Conservation (phyloP, 768 basidiomycete genomes). For the Cystoderma amianthinum region DNA sequence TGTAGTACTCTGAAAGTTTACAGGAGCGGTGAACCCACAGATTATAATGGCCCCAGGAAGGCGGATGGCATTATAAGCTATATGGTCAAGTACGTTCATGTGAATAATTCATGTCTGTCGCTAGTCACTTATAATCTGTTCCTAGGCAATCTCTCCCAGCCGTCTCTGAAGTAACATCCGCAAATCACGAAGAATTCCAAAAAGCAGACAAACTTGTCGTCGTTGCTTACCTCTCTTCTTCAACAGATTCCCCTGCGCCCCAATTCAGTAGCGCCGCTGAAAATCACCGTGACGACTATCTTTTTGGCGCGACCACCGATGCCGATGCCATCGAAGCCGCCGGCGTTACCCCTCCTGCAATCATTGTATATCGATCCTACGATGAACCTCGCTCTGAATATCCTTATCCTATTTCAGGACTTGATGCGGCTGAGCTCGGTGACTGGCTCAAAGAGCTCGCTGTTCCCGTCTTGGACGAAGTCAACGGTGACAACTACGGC, state of each 20-base stretch:
- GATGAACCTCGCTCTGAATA: conserved; percentile 76
- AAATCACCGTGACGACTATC: conserved; percentile 85
- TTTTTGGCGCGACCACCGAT: conserved; percentile 86
- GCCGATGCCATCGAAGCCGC: conserved; percentile 58
- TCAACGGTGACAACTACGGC: conserved; percentile 90
- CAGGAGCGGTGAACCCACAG: conserved; percentile 70
- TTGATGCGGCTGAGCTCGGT: conserved; percentile 55
- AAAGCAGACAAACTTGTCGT: conserved; percentile 86
- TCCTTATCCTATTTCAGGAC: conserved; percentile 53
- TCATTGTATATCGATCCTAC: conserved; percentile 89
- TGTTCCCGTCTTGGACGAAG: conserved; percentile 86
- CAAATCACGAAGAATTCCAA: conserved; percentile 80
- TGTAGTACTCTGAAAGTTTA: conserved; percentile 85
- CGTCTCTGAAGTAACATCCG: conserved; percentile 72
- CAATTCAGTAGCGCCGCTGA: conserved; percentile 81
- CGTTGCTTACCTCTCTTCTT: conserved; percentile 75
- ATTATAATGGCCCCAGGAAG: conserved; percentile 87
- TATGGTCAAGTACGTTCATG: conserved; percentile 74
- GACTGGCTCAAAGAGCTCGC: conserved; percentile 80
- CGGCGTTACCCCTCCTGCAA: conserved; percentile 71
- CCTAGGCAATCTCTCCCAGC: conserved; percentile 87
- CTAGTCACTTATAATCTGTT: conserved; percentile 4
- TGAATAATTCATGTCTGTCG: neutral
- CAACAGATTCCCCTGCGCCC: conserved; percentile 60
- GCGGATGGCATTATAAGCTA: conserved; percentile 95